Conservation (phyloP, 108 stramenopile species). For the Conticribra weissflogii region DNA sequence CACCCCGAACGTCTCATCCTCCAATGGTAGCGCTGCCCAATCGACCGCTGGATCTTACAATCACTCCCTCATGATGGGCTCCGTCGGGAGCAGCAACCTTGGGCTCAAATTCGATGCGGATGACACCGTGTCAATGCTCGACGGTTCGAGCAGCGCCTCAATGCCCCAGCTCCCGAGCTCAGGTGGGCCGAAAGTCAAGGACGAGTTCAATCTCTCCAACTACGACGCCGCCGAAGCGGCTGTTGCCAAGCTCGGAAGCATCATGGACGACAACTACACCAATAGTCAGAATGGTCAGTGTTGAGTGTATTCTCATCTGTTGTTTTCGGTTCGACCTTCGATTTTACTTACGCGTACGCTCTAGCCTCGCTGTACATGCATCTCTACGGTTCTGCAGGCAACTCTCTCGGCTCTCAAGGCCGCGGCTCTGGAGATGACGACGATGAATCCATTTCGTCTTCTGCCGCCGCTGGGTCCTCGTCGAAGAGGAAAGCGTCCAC, state of each 20-base stretch:
- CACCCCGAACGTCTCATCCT: neutral
- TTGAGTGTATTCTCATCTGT: neutral
- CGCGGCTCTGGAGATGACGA: too few relatives aligned
- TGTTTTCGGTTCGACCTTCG: neutral
- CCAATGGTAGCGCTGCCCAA: neutral
- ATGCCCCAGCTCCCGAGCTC: neutral
- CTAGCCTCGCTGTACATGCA: neutral
- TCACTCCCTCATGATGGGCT: neutral
- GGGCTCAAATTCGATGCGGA: constrained; percentile 3
- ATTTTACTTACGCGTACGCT: neutral
- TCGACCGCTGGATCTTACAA: neutral
- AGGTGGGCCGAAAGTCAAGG: neutral
- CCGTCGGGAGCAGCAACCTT: constrained; percentile 1
- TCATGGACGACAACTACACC: constrained; percentile 18
- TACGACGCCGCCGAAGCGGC: constrained; percentile 38
- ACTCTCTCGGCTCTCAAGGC: too few relatives aligned
- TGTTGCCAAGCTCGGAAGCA: constrained; percentile 27
- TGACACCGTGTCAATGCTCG: neutral
- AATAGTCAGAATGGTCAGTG: constrained; percentile 12
- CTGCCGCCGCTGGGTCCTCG: neutral
- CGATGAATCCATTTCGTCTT: neutral
- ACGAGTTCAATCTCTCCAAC: neutral
- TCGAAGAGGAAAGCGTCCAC: constrained; percentile 9
- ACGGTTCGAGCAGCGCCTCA: neutral
- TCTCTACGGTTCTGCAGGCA: too few relatives aligned